A percentile compares a stretch with the other conserved stretches of the same genome.
Evolutionary conservation across 2,329 filamentous ascomycete species (phyloP).

Genomic region (Tolypocladium capitatum): DNA sequence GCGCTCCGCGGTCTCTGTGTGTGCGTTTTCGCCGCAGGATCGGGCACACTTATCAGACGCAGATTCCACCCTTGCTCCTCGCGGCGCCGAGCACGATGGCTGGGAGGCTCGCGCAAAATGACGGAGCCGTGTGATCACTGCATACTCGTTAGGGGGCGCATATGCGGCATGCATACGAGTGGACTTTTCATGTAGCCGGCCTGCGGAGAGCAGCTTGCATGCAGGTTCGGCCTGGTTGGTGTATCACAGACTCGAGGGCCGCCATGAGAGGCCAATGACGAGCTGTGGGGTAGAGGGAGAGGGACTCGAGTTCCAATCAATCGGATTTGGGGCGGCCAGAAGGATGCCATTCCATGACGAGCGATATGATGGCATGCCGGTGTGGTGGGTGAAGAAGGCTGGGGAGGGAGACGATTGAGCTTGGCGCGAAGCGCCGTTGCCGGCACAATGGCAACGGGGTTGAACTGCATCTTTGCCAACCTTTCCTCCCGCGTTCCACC

Average conservation of each 20-base stretch:
- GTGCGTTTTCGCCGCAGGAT: background rate
- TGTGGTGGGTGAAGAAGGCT: background rate
- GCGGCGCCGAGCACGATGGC: background rate
- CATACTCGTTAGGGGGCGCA: background rate
- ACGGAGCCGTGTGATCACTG: background rate
- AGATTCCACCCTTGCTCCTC: background rate
- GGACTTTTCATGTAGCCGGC: background rate
- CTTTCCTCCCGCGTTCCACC: no score
- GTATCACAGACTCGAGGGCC: background rate
- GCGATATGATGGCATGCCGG: background rate
- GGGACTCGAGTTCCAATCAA: background rate
- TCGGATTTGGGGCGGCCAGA: background rate
- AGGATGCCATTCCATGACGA: background rate
- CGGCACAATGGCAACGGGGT: background rate
- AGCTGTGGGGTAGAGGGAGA: slow-evolving; percentile 1
- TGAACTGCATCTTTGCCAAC: background rate
- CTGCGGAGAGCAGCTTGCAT: background rate
- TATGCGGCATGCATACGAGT: background rate
- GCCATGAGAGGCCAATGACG: background rate
- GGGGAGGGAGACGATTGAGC: background rate
- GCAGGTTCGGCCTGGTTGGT: background rate
- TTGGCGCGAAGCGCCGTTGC: no score
- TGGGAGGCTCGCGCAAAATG: background rate
- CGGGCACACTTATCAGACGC: background rate
- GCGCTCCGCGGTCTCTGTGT: background rate